Percentiles rank a stretch among this genome's conserved stretches.
phyloP scores from a whole-genome alignment of 257 asterid species.

The Solanum rostratum region DNA sequence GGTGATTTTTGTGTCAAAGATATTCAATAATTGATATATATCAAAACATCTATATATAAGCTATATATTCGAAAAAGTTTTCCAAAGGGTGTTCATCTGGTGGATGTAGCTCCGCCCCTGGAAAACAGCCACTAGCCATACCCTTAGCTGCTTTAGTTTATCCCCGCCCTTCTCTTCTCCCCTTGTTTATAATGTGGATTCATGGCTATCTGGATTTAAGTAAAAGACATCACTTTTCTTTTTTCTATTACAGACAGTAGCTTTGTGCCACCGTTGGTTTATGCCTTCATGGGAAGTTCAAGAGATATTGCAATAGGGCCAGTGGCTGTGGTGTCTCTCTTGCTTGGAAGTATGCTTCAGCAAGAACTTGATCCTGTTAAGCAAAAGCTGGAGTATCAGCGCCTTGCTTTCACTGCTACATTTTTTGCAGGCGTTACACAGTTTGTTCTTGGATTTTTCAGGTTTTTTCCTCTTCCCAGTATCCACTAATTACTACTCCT shows the following conservation, averaged over 20 bases:
- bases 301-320: constrained; percentile 86
- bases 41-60: too few relatives aligned
- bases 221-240: neutral
- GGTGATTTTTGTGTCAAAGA: too few relatives aligned
- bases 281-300: constrained; percentile 79
- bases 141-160: neutral
- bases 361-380: constrained; percentile 43
- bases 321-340: constrained; percentile 73
- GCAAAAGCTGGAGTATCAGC: constrained; percentile 31
- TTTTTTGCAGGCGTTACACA: constrained; percentile 69
- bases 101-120: too few relatives aligned
- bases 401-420: constrained; percentile 70
- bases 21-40: too few relatives aligned
- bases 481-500: neutral
- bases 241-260: constrained; percentile 42
- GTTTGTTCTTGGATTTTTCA: constrained; percentile 53
- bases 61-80: too few relatives aligned
- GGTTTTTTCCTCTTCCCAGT: constrained; percentile 16
- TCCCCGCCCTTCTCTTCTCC: neutral
- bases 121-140: too few relatives aligned
- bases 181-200: too few relatives aligned
- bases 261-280: constrained; percentile 70
- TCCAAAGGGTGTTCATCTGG: too few relatives aligned
- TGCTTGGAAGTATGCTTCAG: constrained; percentile 59
- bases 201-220: neutral